Percentiles rank a stretch among this genome's conserved stretches.
Evolutionary conservation across 1,139 yeast genomes (phyloP).

Genomic region (Diutina rugosa): DNA sequence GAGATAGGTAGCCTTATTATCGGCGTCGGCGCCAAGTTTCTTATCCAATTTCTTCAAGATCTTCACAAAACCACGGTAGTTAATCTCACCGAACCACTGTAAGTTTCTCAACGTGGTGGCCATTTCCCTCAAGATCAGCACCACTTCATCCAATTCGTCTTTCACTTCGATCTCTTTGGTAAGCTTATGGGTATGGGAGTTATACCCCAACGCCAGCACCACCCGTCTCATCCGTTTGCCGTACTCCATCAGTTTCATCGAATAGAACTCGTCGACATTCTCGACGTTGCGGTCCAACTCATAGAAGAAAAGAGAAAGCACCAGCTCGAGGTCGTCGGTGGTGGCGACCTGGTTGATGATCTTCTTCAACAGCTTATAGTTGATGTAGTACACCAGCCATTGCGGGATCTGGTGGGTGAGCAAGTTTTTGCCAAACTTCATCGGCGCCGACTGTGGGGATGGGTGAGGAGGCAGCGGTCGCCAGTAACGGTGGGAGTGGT

Average conservation of each 20-base stretch:
- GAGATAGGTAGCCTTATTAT: constrained; percentile 53
- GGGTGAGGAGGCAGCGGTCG: neutral
- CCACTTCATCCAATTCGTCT: constrained; percentile 71
- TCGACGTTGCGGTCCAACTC: constrained; percentile 75
- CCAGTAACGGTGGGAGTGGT: neutral
- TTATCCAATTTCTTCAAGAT: constrained; percentile 87
- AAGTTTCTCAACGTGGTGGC: constrained; percentile 70
- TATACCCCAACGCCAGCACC: constrained; percentile 18
- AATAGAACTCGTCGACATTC: constrained; percentile 68
- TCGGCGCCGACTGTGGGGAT: constrained; percentile 9
- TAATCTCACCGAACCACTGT: constrained; percentile 89
- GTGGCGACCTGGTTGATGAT: constrained; percentile 41
- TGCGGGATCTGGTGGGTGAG: constrained; percentile 85
- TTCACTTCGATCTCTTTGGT: constrained; percentile 22
- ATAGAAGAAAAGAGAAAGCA: constrained; percentile 58
- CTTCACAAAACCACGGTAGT: constrained; percentile 81
- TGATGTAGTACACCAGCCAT: constrained; percentile 73
- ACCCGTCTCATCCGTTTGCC: constrained; percentile 50
- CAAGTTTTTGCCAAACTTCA: constrained; percentile 83
- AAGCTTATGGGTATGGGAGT: constrained; percentile 10
- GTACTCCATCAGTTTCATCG: constrained; percentile 61
- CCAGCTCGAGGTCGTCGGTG: constrained; percentile 3
- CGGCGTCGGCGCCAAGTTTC: constrained; percentile 24
- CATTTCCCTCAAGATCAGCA: constrained; percentile 64
- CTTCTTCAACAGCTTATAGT: constrained; percentile 77